Percentiles rank a stretch among this genome's conserved stretches.
phyloP scores from a whole-genome alignment of 2,329 filamentous ascomycete species.

The Penicillium freii region DNA sequence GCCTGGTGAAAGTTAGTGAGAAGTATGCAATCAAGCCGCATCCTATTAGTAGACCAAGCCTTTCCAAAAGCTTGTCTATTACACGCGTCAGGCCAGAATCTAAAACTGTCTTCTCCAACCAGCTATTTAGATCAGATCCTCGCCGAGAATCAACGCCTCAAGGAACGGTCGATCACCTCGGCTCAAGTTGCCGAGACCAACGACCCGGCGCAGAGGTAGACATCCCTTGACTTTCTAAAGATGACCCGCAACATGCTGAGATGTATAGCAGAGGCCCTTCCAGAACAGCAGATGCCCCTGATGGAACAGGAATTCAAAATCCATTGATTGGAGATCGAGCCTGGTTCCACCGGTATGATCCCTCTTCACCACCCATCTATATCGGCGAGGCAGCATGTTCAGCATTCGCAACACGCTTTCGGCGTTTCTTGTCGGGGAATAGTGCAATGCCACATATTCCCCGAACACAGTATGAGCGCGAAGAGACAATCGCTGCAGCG shows the following conservation, averaged over 20 bases:
- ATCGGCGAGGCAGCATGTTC: conserved; percentile 42
- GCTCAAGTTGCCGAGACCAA: conserved; percentile 24
- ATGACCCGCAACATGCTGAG: neutral
- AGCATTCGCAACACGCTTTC: conserved; percentile 41
- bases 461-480: conserved; percentile 35
- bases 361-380: conserved; percentile 38
- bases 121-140: conserved; percentile 38
- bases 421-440: conserved; percentile 36
- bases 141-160: conserved; percentile 34
- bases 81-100: neutral
- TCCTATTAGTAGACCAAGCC: neutral
- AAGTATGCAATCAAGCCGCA: conserved; percentile 25
- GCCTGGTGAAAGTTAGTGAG: conserved; percentile 43
- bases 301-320: conserved; percentile 34
- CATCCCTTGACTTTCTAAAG: neutral
- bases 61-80: neutral
- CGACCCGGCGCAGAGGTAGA: conserved; percentile 17
- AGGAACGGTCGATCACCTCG: conserved; percentile 31
- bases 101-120: conserved; percentile 14
- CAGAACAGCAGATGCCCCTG: conserved; percentile 23
- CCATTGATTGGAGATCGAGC: conserved; percentile 37
- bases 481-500: conserved; percentile 31
- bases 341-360: conserved; percentile 39
- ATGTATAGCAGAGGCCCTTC: conserved; percentile 7
- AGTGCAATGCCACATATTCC: conserved; percentile 34